Percentiles rank a stretch among this genome's conserved stretches.
Conservation (phyloP, 2,329 filamentous ascomycete genomes). For the Aspergillus chevalieri region DNA sequence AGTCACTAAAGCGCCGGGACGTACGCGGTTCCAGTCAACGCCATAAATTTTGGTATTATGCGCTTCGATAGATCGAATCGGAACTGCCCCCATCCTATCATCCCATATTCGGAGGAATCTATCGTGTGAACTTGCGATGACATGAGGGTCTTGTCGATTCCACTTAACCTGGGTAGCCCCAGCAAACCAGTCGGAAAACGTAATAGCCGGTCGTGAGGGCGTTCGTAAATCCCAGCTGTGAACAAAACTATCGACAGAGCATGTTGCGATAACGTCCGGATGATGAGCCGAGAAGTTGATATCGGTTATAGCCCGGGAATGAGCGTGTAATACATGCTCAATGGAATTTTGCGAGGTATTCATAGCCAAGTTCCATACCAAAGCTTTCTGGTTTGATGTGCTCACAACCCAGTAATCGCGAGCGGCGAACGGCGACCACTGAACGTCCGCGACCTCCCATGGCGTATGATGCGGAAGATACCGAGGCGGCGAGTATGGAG, state of each 20-base stretch:
- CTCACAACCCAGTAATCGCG: conserved; percentile 91
- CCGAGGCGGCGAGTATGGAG: conserved; percentile 77
- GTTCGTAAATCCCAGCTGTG: conserved; percentile 84
- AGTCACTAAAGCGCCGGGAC: conserved; percentile 66
- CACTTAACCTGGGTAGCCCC: conserved; percentile 94
- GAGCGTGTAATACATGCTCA: conserved; percentile 80
- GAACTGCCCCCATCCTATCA: conserved; percentile 68
- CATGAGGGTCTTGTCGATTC: conserved; percentile 78
- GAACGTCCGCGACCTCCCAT: conserved; percentile 94
- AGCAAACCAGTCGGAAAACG: conserved; percentile 88
- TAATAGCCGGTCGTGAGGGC: conserved; percentile 66
- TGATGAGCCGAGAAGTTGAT: conserved; percentile 95
- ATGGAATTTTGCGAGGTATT: conserved; percentile 67
- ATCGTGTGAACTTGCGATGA: conserved; percentile 87
- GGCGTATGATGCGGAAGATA: conserved; percentile 78
- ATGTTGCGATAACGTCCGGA: conserved; percentile 81
- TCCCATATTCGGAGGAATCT: conserved; percentile 87
- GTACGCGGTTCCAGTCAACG: conserved; percentile 83
- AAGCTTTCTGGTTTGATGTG: conserved; percentile 86
- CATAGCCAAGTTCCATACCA: conserved; percentile 87
- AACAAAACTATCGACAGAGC: conserved; percentile 86
- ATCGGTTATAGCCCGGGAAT: conserved; percentile 84
- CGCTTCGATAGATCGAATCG: conserved; percentile 76
- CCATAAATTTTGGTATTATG: conserved; percentile 94
- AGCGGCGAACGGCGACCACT: conserved; percentile 89